Conservation (phyloP, 352 stramenopile species). For the Pythium rishiriense region DNA sequence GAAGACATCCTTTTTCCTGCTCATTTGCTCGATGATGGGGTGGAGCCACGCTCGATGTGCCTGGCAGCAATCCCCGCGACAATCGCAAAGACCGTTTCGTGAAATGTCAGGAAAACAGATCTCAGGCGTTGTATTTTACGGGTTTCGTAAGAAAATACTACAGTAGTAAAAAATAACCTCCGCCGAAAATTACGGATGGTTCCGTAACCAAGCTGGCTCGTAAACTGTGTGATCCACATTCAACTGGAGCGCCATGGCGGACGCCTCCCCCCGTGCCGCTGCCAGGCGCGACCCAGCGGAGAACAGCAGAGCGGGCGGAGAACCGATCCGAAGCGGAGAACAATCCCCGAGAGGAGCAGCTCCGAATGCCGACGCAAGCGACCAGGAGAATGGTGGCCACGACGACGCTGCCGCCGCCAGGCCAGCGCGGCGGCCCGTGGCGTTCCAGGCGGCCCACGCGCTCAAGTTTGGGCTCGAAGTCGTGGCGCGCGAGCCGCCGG, state of each 20-base stretch:
- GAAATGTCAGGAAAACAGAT: too few relatives aligned
- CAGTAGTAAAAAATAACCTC: background rate
- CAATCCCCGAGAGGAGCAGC: background rate
- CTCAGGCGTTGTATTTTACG: too few relatives aligned
- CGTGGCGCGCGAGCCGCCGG: constrained; percentile 44
- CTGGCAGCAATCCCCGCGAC: too few relatives aligned
- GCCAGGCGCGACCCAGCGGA: too few relatives aligned
- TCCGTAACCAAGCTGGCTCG: constrained; percentile 9
- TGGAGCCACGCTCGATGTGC: too few relatives aligned
- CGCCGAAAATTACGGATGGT: constrained; percentile 10
- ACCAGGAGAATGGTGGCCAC: background rate
- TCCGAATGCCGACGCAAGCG: background rate
- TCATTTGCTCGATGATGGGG: too few relatives aligned
- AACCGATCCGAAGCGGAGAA: background rate
- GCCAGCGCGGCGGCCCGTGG: constrained; percentile 31
- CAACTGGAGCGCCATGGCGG: background rate
- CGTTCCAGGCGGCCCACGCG: constrained; percentile 50
- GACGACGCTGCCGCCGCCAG: background rate
- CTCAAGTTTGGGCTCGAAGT: constrained; percentile 56
- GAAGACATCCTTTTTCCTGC: too few relatives aligned
- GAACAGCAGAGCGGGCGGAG: constrained; percentile 1
- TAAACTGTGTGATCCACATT: constrained; percentile 22
- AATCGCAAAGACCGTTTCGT: too few relatives aligned
- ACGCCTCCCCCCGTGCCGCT: background rate
- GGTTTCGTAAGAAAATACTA: background rate